Conservation (phyloP, 2,329 filamentous ascomycete genomes). For the Knufia petricola region DNA sequence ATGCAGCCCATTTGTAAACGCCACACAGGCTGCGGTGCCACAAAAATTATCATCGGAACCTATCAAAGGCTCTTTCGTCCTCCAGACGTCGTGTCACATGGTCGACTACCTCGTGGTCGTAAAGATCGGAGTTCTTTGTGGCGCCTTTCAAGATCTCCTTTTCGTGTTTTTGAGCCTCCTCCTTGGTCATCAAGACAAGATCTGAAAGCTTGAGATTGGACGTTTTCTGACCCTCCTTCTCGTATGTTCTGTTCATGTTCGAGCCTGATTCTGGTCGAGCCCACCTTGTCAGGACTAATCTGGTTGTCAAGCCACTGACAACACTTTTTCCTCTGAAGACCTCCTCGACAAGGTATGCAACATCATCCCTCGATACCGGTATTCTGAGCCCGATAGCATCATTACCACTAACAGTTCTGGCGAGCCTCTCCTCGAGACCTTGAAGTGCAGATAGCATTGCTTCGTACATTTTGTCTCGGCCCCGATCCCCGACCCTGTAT, state of each 20-base stretch:
- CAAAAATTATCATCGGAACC: conserved; percentile 36
- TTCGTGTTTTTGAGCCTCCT: conserved; percentile 73
- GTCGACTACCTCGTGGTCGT: conserved; percentile 57
- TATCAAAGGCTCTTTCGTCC: conserved; percentile 53
- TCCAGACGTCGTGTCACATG: conserved; percentile 56
- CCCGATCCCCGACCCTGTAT: conserved; percentile 72
- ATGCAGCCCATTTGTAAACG: neutral
- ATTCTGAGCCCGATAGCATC: conserved; percentile 64
- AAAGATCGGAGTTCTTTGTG: conserved; percentile 61
- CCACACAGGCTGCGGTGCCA: neutral
- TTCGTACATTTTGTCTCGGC: conserved; percentile 85
- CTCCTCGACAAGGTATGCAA: conserved; percentile 83
- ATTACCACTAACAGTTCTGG: conserved; percentile 38
- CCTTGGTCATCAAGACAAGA: conserved; percentile 81
- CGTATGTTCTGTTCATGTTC: conserved; percentile 51
- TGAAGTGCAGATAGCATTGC: conserved; percentile 67
- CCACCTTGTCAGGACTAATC: conserved; percentile 76
- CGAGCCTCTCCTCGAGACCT: conserved; percentile 66
- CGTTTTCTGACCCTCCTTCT: conserved; percentile 60
- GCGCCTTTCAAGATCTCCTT: conserved; percentile 64
- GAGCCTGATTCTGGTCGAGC: conserved; percentile 52
- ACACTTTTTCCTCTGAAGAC: conserved; percentile 75
- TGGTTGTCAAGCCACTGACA: conserved; percentile 69
- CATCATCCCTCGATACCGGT: conserved; percentile 67
- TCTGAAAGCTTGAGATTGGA: conserved; percentile 60